Evolutionary conservation across 768 basidiomycete genomes (phyloP).

Genomic region (Termitomyces sp.): DNA sequence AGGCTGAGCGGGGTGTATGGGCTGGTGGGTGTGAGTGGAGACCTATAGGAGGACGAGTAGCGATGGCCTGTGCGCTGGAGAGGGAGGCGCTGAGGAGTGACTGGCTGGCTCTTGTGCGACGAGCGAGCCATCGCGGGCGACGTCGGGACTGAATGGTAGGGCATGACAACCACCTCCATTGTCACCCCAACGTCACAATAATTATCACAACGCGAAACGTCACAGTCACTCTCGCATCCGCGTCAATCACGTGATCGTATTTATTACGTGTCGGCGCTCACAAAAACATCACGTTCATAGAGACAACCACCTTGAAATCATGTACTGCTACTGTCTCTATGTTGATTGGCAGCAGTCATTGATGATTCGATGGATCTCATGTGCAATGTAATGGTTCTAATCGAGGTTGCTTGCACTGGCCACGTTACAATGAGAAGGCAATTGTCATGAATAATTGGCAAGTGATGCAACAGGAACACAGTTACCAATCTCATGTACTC

Average conservation of each 20-base stretch:
- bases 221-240: slow-evolving; percentile 13
- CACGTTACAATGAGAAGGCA: background rate
- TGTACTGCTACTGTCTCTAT: background rate
- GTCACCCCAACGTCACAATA: slow-evolving; percentile 8
- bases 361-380: background rate
- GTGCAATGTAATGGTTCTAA: background rate
- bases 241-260: slow-evolving; percentile 16
- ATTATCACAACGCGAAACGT: slow-evolving; percentile 10
- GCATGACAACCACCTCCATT: slow-evolving; percentile 17
- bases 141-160: slow-evolving; percentile 35
- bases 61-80: slow-evolving; percentile 35
- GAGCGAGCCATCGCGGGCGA: slow-evolving; percentile 40
- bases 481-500: too few species aligned
- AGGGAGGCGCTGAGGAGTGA: slow-evolving; percentile 61
- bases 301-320: too few species aligned
- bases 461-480: background rate
- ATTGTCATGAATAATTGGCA: background rate
- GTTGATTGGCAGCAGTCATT: background rate
- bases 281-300: too few species aligned
- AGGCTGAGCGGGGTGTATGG: slow-evolving; percentile 70
- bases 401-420: background rate
- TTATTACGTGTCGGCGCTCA: background rate
- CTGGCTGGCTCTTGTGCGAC: slow-evolving; percentile 36
- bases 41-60: slow-evolving; percentile 39
- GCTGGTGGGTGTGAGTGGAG: slow-evolving; percentile 59